These are phyloP conservation scores for Kluyveromyces sp. DNA, from an alignment of 1,139 yeast species.

Conservation along the genomic window DNA sequence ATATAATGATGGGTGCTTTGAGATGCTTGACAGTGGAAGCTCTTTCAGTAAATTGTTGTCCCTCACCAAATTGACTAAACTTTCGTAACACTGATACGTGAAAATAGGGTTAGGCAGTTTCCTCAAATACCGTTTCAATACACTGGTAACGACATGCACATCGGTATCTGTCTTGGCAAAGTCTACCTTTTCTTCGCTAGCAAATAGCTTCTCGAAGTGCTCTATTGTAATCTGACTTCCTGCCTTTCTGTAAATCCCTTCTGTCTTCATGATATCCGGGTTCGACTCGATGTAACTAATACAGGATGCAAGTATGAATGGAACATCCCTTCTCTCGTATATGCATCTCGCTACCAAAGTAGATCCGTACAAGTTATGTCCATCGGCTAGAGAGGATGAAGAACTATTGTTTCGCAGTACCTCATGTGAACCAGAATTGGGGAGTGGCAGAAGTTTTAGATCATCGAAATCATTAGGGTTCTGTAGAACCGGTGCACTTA, in stretches of 20 bases:
- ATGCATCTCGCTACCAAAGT: constrained; percentile 52
- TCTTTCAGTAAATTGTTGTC: constrained; percentile 24
- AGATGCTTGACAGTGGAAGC: constrained; percentile 14
- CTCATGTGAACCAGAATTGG: constrained; percentile 8
- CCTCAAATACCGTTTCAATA: constrained; percentile 79
- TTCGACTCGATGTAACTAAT: constrained; percentile 63
- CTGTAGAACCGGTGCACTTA: constrained; percentile 32
- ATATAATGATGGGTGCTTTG: constrained; percentile 9
- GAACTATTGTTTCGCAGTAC: constrained; percentile 2
- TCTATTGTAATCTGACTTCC: constrained; percentile 61
- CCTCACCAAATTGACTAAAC: constrained; percentile 47
- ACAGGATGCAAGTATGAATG: constrained; percentile 66
- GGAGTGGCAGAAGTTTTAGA: constrained; percentile 26
- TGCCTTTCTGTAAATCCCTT: constrained; percentile 86
- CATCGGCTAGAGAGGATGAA: constrained; percentile 9
- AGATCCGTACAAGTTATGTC: constrained; percentile 21
- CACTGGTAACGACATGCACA: constrained; percentile 79
- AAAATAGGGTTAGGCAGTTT: constrained; percentile 81
- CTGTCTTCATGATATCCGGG: constrained; percentile 57
- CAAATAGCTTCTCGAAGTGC: constrained; percentile 30
- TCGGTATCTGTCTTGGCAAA: constrained; percentile 44
- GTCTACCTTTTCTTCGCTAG: constrained; percentile 29
- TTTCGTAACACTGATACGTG: constrained; percentile 60
- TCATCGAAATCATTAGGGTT: constrained; percentile 32
- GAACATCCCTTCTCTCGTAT: constrained; percentile 56